A percentile compares a stretch with the other conserved stretches of the same genome.
Conservation (phyloP, 768 basidiomycete species). For the Russula sp. region DNA sequence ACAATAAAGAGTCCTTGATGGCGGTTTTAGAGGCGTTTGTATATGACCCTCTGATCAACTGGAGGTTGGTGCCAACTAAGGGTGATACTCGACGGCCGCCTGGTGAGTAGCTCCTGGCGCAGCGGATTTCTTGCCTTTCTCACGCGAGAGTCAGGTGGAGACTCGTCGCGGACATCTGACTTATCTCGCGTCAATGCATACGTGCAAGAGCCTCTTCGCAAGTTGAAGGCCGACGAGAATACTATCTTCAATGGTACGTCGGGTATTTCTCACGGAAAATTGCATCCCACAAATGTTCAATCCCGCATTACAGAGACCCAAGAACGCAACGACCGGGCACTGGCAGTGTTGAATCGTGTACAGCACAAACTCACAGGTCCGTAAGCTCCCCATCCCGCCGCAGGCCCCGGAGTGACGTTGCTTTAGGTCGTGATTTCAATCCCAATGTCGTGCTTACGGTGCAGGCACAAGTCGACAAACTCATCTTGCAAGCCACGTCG, state of each 20-base stretch:
- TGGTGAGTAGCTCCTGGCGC: conserved; percentile 37
- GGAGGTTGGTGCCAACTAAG: conserved; percentile 87
- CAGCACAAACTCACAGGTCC: conserved; percentile 89
- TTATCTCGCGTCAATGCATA: conserved; percentile 62
- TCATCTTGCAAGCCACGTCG: conserved; percentile 90
- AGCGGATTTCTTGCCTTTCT: conserved; percentile 2
- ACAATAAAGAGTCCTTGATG: conserved; percentile 98
- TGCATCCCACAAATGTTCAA: neutral
- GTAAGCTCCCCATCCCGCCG: conserved; percentile 21
- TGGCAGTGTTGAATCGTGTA: conserved; percentile 91
- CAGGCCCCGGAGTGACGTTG: neutral
- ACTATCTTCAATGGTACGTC: conserved; percentile 83
- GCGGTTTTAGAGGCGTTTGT: conserved; percentile 98
- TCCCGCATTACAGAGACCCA: conserved; percentile 46
- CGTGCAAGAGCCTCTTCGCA: conserved; percentile 74
- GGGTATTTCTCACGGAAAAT: too few species aligned
- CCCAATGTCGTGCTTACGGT: conserved; percentile 70
- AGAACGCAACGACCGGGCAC: conserved; percentile 87
- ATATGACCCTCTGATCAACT: conserved; percentile 96
- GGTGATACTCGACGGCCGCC: conserved; percentile 65
- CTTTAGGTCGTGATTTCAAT: conserved; percentile 85
- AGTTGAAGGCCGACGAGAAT: conserved; percentile 86
- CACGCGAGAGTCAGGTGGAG: conserved; percentile 35
- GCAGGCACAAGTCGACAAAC: conserved; percentile 81
- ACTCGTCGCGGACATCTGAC: conserved; percentile 54